phyloP scores from a whole-genome alignment of 2,329 filamentous ascomycete genomes.

The Colletotrichum falcatum region DNA sequence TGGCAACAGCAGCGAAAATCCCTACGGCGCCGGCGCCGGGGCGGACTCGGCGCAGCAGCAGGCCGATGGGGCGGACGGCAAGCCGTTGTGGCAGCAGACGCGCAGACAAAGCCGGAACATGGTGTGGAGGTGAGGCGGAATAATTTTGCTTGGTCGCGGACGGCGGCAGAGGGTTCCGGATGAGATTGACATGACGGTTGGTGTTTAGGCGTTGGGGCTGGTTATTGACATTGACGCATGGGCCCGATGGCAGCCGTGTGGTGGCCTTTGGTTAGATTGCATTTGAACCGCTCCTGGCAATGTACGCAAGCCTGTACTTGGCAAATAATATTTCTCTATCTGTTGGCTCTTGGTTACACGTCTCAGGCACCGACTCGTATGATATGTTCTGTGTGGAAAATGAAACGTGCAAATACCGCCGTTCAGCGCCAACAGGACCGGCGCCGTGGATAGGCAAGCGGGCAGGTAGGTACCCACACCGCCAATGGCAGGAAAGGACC shows the following conservation, averaged over 20 bases:
- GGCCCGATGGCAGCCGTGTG: neutral
- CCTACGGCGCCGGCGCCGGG: conserved; percentile 26
- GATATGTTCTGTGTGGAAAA: neutral
- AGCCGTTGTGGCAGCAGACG: conserved; percentile 68
- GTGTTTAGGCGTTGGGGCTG: conserved; percentile 23
- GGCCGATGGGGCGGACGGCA: conserved; percentile 45
- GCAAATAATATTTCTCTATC: no score
- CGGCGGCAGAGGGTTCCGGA: neutral
- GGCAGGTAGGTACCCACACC: neutral
- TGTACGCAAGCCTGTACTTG: neutral
- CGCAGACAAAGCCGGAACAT: conserved; percentile 60
- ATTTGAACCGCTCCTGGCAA: neutral
- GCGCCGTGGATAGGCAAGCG: neutral
- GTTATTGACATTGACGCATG: neutral
- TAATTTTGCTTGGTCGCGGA: no score
- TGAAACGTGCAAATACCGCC: no score
- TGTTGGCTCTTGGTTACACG: neutral
- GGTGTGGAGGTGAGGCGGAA: conserved; percentile 57
- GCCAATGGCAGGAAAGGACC: neutral
- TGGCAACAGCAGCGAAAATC: conserved; percentile 14
- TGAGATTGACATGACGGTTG: neutral
- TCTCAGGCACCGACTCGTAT: neutral
- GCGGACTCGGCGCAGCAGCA: conserved; percentile 11
- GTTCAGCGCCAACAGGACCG: neutral
- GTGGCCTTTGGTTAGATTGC: neutral